These are phyloP conservation scores for Aspergillus puulaauensis DNA, from an alignment of 2,329 filamentous ascomycete genomes.

Conservation along the genomic window DNA sequence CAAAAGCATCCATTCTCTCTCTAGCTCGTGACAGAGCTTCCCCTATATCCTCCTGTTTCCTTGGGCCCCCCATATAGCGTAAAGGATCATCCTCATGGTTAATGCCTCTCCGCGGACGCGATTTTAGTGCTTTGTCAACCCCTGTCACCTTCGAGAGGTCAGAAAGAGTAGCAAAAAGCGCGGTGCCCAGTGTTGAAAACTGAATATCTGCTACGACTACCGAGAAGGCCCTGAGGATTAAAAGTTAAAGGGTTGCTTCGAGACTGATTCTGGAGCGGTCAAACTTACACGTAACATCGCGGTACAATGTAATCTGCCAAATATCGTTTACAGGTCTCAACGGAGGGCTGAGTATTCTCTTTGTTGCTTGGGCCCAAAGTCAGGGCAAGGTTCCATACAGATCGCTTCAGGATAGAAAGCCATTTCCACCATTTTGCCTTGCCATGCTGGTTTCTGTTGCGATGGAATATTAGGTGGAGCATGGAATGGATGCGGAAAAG, in stretches of 20 bases:
- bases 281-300: constrained; percentile 42
- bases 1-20: not conserved
- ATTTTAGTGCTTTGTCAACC: constrained; percentile 33
- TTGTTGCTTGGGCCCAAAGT: constrained; percentile 38
- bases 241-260: not conserved
- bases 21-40: constrained; percentile 23
- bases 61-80: not conserved
- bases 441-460: constrained; percentile 90
- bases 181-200: constrained; percentile 68
- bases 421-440: constrained; percentile 77
- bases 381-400: constrained; percentile 56
- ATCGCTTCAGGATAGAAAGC: constrained; percentile 70
- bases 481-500: constrained; percentile 35
- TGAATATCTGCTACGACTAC: constrained; percentile 70
- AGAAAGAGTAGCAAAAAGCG: constrained; percentile 65
- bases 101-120: not conserved
- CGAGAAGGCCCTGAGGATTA: constrained; percentile 54
- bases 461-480: constrained; percentile 72
- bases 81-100: not conserved
- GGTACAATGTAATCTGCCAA: constrained; percentile 38
- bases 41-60: constrained; percentile 23
- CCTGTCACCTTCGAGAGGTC: constrained; percentile 50
- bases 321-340: constrained; percentile 31
- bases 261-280: not conserved
- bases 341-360: constrained; percentile 2